A percentile compares a stretch with the other conserved stretches of the same genome.
Evolutionary conservation across 495 filamentous ascomycete genomes (phyloP).

Genomic region (Penicillium mononematosum): DNA sequence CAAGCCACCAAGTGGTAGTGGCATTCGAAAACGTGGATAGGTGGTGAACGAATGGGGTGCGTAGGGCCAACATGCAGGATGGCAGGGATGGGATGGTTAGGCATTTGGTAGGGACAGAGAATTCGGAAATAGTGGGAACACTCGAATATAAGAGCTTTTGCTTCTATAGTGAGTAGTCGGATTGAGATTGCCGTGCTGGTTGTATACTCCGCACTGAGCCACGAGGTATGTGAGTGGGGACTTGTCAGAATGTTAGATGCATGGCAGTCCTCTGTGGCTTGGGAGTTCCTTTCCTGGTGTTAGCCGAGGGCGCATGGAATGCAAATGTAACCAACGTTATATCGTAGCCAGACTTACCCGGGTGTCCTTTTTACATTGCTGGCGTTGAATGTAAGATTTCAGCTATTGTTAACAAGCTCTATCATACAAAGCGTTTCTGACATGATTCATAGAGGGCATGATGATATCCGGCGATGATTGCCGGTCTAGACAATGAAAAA

Average conservation of each 20-base stretch:
- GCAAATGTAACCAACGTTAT: not conserved
- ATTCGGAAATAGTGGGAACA: not conserved
- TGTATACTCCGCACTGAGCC: not conserved
- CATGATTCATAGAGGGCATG: conserved; percentile 4
- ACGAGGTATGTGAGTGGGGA: not conserved
- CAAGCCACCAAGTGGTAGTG: not conserved
- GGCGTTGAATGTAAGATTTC: not conserved
- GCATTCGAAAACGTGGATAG: not conserved
- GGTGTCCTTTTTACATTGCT: not conserved
- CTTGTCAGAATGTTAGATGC: not conserved
- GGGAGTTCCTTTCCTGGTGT: not conserved
- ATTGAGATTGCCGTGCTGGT: not conserved
- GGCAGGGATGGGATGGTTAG: no score
- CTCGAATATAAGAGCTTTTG: not conserved
- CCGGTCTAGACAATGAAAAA: not conserved
- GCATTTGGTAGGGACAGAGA: not conserved
- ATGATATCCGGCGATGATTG: not conserved
- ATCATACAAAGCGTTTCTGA: not conserved
- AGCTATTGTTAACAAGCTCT: not conserved
- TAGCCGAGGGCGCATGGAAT: not conserved
- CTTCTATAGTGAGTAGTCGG: not conserved
- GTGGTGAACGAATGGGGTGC: not conserved
- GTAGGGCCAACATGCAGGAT: not conserved
- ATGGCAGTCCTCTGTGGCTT: not conserved
- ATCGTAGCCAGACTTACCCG: not conserved